phyloP scores from a whole-genome alignment of 352 stramenopile species.

The Globisporangium iwayamae region DNA sequence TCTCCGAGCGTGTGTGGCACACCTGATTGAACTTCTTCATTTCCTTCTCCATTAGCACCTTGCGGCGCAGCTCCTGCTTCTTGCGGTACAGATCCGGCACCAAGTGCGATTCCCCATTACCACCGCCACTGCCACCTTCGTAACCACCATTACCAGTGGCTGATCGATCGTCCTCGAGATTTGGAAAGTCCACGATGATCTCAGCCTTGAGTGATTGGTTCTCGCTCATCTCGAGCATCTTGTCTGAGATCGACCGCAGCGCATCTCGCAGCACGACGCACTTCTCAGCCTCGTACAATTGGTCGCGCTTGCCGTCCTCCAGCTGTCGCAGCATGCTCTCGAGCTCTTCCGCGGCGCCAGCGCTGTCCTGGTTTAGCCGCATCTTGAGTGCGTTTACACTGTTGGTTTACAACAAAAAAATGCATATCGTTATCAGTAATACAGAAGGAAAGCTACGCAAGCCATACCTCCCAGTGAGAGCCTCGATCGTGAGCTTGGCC shows the following conservation, averaged over 20 bases:
- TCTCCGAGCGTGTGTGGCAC: slow-evolving; percentile 54
- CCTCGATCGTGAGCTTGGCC: slow-evolving; percentile 61
- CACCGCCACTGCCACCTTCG: slow-evolving; percentile 12
- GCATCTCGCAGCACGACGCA: slow-evolving; percentile 49
- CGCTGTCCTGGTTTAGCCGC: slow-evolving; percentile 66
- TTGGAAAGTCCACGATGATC: slow-evolving; percentile 43
- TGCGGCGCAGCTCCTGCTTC: slow-evolving; percentile 66
- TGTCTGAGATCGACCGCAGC: slow-evolving; percentile 48
- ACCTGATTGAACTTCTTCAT: slow-evolving; percentile 68
- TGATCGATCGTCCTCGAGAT: slow-evolving; percentile 19
- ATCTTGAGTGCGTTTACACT: slow-evolving; percentile 73
- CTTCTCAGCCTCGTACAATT: slow-evolving; percentile 57
- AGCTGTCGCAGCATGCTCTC: slow-evolving; percentile 65
- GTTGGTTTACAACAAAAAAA: too few relatives aligned
- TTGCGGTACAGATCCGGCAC: slow-evolving; percentile 64
- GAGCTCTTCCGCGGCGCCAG: slow-evolving; percentile 54
- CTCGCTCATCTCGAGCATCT: slow-evolving; percentile 44
- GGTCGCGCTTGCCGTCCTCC: slow-evolving; percentile 62
- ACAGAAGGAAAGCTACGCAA: not conserved
- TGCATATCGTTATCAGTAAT: too few relatives aligned
- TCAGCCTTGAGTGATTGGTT: slow-evolving; percentile 45
- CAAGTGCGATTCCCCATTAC: slow-evolving; percentile 25
- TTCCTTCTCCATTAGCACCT: slow-evolving; percentile 67
- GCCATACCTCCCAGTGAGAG: slow-evolving; percentile 54
- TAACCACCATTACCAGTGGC: slow-evolving; percentile 14